A percentile compares a stretch with the other conserved stretches of the same genome.
These are phyloP conservation scores for Aphanoascus verrucosus DNA, from an alignment of 2,329 filamentous ascomycete genomes.

Conservation along the genomic window DNA sequence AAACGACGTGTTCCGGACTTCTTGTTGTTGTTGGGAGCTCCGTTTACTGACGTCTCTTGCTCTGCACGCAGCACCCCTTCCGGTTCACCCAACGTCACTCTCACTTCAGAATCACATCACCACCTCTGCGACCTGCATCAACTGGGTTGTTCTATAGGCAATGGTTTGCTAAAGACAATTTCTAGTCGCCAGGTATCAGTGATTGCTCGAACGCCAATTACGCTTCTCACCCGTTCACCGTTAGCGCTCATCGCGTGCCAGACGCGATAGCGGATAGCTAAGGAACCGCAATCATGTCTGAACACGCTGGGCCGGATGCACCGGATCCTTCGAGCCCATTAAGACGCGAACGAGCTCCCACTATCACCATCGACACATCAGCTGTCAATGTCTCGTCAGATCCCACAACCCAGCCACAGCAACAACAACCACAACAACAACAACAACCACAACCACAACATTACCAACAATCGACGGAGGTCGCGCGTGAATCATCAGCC, in stretches of 20 bases:
- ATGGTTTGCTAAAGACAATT: background rate
- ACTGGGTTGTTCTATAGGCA: background rate
- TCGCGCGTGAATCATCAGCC: background rate
- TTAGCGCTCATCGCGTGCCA: background rate
- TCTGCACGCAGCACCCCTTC: background rate
- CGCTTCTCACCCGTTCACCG: background rate
- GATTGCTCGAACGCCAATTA: background rate
- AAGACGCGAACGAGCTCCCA: constrained; percentile 40
- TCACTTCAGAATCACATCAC: background rate
- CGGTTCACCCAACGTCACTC: background rate
- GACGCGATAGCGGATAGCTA: background rate
- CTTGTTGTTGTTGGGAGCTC: background rate
- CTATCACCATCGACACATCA: constrained; percentile 49
- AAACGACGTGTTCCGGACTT: background rate
- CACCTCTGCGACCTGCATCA: background rate
- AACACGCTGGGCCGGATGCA: constrained; percentile 18
- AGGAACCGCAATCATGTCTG: constrained; percentile 4
- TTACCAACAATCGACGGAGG: background rate
- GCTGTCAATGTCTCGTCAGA: constrained; percentile 33
- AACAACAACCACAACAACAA: no score
- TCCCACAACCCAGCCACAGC: background rate
- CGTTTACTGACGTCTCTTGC: background rate
- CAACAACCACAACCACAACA: no score
- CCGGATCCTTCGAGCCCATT: constrained; percentile 25
- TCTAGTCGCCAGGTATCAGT: background rate